A percentile compares a stretch with the other conserved stretches of the same genome.
phyloP scores from a whole-genome alignment of 371 early-diverging fungal genomes.

The Cladochytrium tenue region DNA sequence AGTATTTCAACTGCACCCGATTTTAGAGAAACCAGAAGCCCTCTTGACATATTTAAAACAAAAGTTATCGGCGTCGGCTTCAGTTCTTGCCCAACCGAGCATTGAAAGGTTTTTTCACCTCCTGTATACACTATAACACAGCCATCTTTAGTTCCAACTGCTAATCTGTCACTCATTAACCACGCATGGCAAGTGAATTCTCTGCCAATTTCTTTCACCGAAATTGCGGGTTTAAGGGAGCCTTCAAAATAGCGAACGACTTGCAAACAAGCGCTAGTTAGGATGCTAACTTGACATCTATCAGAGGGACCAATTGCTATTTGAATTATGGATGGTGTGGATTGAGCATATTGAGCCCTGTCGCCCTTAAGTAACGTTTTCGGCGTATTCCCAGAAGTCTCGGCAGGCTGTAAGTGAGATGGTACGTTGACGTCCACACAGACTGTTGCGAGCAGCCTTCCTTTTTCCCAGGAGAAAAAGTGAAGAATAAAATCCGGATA shows the following conservation, averaged over 20 bases:
- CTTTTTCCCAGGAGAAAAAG: conserved; percentile 52
- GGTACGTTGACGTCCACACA: too few relatives aligned
- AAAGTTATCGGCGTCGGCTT: neutral
- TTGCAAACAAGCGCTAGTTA: conserved; percentile 26
- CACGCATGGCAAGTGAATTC: conserved; percentile 40
- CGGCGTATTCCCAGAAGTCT: too few relatives aligned
- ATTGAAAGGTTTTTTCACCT: too few relatives aligned
- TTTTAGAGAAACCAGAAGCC: conserved; percentile 35
- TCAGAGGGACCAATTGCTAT: conserved; percentile 48
- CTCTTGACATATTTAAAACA: conserved; percentile 22
- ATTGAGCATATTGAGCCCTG: too few relatives aligned
- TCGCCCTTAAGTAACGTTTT: too few relatives aligned
- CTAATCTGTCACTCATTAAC: conserved; percentile 31
- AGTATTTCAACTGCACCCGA: conserved; percentile 35
- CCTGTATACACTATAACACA: conserved; percentile 24
- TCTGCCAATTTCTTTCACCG: conserved; percentile 1
- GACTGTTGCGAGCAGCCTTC: conserved; percentile 36
- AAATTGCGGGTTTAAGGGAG: conserved; percentile 17
- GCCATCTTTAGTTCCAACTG: conserved; percentile 33
- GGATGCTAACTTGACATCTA: conserved; percentile 40
- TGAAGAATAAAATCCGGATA: conserved; percentile 44
- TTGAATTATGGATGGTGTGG: conserved; percentile 28
- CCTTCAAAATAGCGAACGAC: conserved; percentile 47
- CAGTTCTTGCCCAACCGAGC: neutral
- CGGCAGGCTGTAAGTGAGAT: too few relatives aligned